Conservation (phyloP, 2,329 filamentous ascomycete species). For the Neonectria ditissima region DNA sequence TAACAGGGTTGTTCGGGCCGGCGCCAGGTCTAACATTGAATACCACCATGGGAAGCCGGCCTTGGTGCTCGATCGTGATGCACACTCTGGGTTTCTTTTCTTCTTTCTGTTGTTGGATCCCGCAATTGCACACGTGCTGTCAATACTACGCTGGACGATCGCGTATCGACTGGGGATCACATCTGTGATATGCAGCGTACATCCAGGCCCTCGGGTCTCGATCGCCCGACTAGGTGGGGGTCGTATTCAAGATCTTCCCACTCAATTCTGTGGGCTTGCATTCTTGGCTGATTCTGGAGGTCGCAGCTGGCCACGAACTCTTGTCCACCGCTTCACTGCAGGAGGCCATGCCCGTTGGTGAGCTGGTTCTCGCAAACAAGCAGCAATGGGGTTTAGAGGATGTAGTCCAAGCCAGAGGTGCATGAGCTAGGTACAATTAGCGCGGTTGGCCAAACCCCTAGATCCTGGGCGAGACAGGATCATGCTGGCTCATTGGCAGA, state of each 20-base stretch:
- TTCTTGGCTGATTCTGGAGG: neutral
- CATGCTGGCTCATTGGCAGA: neutral
- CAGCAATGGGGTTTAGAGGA: slow-evolving; percentile 4
- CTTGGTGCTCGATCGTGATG: neutral
- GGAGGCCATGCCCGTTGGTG: neutral
- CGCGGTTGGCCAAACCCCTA: slow-evolving; percentile 1
- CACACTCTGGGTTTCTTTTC: slow-evolving; percentile 6
- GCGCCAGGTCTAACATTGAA: neutral
- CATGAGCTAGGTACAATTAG: slow-evolving; percentile 10
- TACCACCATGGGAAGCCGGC: neutral
- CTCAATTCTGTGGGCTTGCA: slow-evolving; percentile 1
- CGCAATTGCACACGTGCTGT: slow-evolving; percentile 17
- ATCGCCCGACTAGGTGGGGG: slow-evolving; percentile 18
- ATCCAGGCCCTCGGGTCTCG: slow-evolving; percentile 33
- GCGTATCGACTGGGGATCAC: slow-evolving; percentile 24
- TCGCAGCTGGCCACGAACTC: neutral
- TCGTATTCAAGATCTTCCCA: slow-evolving; percentile 17
- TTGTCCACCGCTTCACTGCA: slow-evolving; percentile 8
- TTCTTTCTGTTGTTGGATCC: neutral
- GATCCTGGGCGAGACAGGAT: slow-evolving; percentile 8
- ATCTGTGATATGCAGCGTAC: slow-evolving; percentile 21
- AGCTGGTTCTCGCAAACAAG: slow-evolving; percentile 14
- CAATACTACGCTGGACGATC: slow-evolving; percentile 16
- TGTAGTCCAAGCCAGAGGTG: neutral
- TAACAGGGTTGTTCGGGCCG: neutral